Percentiles rank a stretch among this genome's conserved stretches.
Conservation (phyloP, 331 rosid species). For the Erythrophleum ivorense region DNA sequence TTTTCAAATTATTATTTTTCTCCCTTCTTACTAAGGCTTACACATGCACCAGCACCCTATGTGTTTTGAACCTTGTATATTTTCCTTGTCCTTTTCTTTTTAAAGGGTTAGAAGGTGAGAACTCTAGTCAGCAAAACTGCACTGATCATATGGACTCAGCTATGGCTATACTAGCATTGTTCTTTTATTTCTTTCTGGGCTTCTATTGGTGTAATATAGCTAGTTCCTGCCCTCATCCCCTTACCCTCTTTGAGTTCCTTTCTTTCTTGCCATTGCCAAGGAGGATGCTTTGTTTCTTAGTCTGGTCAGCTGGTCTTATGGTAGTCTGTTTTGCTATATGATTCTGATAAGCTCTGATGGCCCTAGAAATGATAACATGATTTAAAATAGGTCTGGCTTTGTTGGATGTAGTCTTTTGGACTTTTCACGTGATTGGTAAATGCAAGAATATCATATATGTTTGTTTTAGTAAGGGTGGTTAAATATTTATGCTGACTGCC, state of each 20-base stretch:
- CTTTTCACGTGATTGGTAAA: not conserved
- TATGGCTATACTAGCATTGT: not conserved
- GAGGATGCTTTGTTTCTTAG: conserved; percentile 9
- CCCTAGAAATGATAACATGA: not conserved
- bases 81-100: not conserved
- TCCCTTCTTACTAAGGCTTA: not conserved
- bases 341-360: conserved; percentile 6
- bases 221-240: not conserved
- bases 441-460: not conserved
- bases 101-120: not conserved
- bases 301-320: not conserved
- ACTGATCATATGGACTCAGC: conserved; percentile 2
- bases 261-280: not conserved
- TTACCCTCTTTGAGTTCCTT: not conserved
- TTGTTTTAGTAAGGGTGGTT: not conserved
- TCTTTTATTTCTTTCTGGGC: not conserved
- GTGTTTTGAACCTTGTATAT: not conserved
- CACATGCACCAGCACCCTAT: not conserved
- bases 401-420: not conserved
- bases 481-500: not conserved
- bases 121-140: not conserved
- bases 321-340: conserved; percentile 5
- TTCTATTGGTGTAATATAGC: conserved; percentile 11
- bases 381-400: not conserved
- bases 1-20: not conserved